These are phyloP conservation scores for Puccinia horiana DNA, from an alignment of 1,284 basidiomycete species.

Conservation along the genomic window DNA sequence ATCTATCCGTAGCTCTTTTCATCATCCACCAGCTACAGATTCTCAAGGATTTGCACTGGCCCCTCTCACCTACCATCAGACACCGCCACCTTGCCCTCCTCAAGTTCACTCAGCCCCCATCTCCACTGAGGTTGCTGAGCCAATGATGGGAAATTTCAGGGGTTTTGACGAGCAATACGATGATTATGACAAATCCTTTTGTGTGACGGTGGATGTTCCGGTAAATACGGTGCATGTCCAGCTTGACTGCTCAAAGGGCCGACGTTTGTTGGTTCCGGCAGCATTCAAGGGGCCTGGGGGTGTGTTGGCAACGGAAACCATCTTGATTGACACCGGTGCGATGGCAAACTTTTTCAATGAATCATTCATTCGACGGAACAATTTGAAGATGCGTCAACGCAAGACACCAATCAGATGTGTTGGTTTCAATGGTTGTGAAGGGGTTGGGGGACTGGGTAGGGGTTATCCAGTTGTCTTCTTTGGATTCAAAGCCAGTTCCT, in stretches of 20 bases:
- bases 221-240: not conserved
- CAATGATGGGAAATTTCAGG: too few relatives aligned
- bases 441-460: not conserved
- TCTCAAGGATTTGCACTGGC: too few relatives aligned
- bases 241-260: not conserved
- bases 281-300: not conserved
- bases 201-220: not conserved
- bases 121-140: not conserved
- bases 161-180: not conserved
- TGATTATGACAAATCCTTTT: not conserved
- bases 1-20: not conserved
- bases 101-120: too few relatives aligned
- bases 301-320: not conserved
- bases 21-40: too few relatives aligned
- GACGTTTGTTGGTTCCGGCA: not conserved
- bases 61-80: not conserved
- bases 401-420: not conserved
- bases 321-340: not conserved
- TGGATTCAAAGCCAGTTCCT: not conserved
- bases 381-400: not conserved
- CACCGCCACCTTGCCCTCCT: too few relatives aligned
- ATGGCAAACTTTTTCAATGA: constrained; percentile 15
- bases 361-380: not conserved
- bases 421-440: not conserved
- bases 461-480: not conserved